Percentiles rank a stretch among this genome's conserved stretches.
Conservation (phyloP, 1,139 yeast species). For the Yamadazyma conglobata region DNA sequence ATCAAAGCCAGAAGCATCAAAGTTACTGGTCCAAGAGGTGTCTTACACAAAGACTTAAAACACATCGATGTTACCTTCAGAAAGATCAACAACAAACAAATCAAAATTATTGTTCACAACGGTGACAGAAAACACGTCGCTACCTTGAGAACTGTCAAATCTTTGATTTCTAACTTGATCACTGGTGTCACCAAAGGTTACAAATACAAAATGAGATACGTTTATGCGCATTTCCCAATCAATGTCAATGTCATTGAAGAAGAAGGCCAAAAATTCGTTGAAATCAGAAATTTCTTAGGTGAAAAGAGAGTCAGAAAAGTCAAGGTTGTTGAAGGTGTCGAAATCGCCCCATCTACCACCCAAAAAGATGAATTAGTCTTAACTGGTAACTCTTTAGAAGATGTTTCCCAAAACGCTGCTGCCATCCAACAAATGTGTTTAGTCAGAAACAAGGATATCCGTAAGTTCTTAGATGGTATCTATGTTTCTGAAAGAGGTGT, state of each 20-base stretch:
- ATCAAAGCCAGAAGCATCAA: conserved; percentile 90
- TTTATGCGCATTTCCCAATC: conserved; percentile 99
- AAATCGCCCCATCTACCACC: conserved; percentile 70
- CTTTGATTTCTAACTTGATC: conserved; percentile 88
- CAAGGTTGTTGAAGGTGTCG: conserved; percentile 85
- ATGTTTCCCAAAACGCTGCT: conserved; percentile 98
- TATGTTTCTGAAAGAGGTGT: conserved; percentile 96
- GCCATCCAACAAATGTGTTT: conserved; percentile 98
- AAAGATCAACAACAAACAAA: conserved; percentile 66
- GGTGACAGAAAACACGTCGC: conserved; percentile 99
- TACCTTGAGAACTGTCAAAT: conserved; percentile 97
- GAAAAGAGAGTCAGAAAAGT: conserved; percentile 94
- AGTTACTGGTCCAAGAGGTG: conserved; percentile 99
- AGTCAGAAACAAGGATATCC: conserved; percentile 99
- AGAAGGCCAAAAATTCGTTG: conserved; percentile 75
- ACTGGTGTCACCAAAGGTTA: conserved; percentile 99
- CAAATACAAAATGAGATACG: conserved; percentile 99
- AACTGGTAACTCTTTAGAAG: conserved; percentile 95
- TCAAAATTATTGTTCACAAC: conserved; percentile 92
- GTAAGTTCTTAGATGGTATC: conserved; percentile 99
- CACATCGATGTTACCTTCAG: conserved; percentile 93
- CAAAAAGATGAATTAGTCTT: conserved; percentile 94
- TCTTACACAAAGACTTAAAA: conserved; percentile 82
- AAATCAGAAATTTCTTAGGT: conserved; percentile 99
- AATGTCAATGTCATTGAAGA: conserved; percentile 84